Conservation (phyloP, 192 early-diverging fungal genomes). For the Coemansia sp. region DNA sequence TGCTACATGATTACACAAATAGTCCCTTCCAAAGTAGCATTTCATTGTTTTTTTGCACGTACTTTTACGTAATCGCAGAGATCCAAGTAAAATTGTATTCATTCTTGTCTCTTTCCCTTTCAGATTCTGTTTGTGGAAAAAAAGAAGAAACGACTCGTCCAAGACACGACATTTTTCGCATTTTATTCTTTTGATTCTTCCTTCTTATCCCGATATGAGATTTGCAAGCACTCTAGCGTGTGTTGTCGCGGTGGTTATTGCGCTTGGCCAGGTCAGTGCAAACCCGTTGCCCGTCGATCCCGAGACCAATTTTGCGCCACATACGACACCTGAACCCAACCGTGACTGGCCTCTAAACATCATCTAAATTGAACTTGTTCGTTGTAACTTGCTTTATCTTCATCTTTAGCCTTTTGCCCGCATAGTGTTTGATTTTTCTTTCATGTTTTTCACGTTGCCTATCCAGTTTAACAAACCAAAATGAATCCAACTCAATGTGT, state of each 20-base stretch:
- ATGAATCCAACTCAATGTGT: neutral
- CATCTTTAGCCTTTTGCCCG: neutral
- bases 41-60: neutral
- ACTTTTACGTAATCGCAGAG: neutral
- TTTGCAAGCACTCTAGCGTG: slow-evolving; percentile 21
- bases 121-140: slow-evolving; percentile 8
- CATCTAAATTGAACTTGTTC: slow-evolving; percentile 15
- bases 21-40: slow-evolving; percentile 4
- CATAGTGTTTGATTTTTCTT: slow-evolving; percentile 3
- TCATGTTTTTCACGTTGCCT: neutral
- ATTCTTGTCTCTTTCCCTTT: neutral
- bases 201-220: slow-evolving; percentile 20
- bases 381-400: neutral
- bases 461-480: slow-evolving; percentile 15
- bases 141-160: neutral
- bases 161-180: neutral
- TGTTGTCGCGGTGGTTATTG: slow-evolving; percentile 20
- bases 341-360: slow-evolving; percentile 57
- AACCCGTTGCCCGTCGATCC: slow-evolving; percentile 17
- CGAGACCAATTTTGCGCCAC: slow-evolving; percentile 7
- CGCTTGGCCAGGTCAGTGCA: slow-evolving; percentile 16
- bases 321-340: slow-evolving; percentile 32
- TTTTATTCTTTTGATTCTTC: neutral
- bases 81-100: neutral
- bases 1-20: neutral